Conservation (phyloP, 1,139 yeast genomes). For the Blastobotrys elegans region DNA sequence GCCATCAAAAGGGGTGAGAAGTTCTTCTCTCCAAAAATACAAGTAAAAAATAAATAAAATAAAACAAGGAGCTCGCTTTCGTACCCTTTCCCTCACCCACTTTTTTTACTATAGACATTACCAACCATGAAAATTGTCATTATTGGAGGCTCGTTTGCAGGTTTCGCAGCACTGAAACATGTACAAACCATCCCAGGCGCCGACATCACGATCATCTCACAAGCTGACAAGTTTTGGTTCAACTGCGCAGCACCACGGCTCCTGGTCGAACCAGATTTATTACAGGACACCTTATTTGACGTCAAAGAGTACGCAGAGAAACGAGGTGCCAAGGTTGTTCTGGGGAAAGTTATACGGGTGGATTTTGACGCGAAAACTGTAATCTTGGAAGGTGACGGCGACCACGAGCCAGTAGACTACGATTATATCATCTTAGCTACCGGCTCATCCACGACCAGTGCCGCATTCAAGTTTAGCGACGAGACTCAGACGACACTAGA, state of each 20-base stretch:
- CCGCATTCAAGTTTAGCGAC: slow-evolving; percentile 78
- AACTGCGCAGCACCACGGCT: slow-evolving; percentile 28
- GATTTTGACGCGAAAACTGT: slow-evolving; percentile 26
- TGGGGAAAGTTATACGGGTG: slow-evolving; percentile 34
- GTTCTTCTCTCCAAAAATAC: too few relatives aligned
- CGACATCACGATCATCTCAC: slow-evolving; percentile 21
- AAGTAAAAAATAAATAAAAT: too few relatives aligned
- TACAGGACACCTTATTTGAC: slow-evolving; percentile 17
- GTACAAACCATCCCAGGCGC: slow-evolving; percentile 14
- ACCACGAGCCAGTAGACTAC: slow-evolving; percentile 41
- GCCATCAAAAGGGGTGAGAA: too few relatives aligned
- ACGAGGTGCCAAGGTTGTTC: slow-evolving; percentile 19
- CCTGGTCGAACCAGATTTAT: slow-evolving; percentile 22
- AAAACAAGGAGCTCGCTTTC: too few relatives aligned
- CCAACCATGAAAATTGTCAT: slow-evolving; percentile 22
- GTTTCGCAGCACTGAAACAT: slow-evolving; percentile 18
- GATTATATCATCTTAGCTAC: slow-evolving; percentile 78
- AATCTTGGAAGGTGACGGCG: slow-evolving; percentile 31
- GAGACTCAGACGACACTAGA: slow-evolving; percentile 70
- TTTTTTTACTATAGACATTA: too few relatives aligned
- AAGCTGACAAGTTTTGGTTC: slow-evolving; percentile 19
- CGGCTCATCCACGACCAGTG: slow-evolving; percentile 65
- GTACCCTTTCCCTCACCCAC: too few relatives aligned
- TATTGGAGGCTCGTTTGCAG: slow-evolving; percentile 27
- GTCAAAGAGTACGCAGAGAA: slow-evolving; percentile 16